A percentile compares a stretch with the other conserved stretches of the same genome.
phyloP scores from a whole-genome alignment of 768 basidiomycete genomes.

The Psilocybe sp. region DNA sequence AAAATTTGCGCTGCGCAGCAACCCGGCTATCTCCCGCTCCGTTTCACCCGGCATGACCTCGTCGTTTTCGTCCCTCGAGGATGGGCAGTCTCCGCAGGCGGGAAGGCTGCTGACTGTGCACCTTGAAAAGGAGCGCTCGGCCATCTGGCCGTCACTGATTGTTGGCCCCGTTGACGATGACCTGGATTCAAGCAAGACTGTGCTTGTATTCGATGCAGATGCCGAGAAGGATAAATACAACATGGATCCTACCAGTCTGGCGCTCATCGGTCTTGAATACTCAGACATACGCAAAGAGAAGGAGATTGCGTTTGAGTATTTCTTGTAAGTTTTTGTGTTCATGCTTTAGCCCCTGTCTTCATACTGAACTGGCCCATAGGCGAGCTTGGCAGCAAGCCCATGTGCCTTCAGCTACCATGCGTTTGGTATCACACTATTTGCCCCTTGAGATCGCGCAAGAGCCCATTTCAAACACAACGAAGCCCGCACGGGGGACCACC shows the following conservation, averaged over 20 bases:
- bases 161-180: slow-evolving; percentile 70
- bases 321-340: slow-evolving; percentile 50
- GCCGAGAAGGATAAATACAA: slow-evolving; percentile 66
- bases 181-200: slow-evolving; percentile 52
- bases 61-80: slow-evolving; percentile 79
- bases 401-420: slow-evolving; percentile 73
- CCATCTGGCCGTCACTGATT: slow-evolving; percentile 82
- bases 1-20: slow-evolving; percentile 16
- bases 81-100: slow-evolving; percentile 52
- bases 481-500: slow-evolving; percentile 46
- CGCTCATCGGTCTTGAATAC: slow-evolving; percentile 66
- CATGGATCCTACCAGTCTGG: slow-evolving; percentile 83
- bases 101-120: slow-evolving; percentile 77
- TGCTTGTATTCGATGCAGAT: slow-evolving; percentile 49
- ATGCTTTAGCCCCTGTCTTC: background rate
- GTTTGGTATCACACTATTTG: slow-evolving; percentile 71
- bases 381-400: slow-evolving; percentile 82
- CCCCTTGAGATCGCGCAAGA: slow-evolving; percentile 49
- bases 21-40: slow-evolving; percentile 41
- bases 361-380: slow-evolving; percentile 30
- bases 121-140: slow-evolving; percentile 74
- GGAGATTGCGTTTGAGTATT: slow-evolving; percentile 79
- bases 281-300: slow-evolving; percentile 73
- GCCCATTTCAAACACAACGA: slow-evolving; percentile 28
- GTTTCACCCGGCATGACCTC: slow-evolving; percentile 63